phyloP scores from a whole-genome alignment of 2,329 filamentous ascomycete species.

The Claviceps sp. region DNA sequence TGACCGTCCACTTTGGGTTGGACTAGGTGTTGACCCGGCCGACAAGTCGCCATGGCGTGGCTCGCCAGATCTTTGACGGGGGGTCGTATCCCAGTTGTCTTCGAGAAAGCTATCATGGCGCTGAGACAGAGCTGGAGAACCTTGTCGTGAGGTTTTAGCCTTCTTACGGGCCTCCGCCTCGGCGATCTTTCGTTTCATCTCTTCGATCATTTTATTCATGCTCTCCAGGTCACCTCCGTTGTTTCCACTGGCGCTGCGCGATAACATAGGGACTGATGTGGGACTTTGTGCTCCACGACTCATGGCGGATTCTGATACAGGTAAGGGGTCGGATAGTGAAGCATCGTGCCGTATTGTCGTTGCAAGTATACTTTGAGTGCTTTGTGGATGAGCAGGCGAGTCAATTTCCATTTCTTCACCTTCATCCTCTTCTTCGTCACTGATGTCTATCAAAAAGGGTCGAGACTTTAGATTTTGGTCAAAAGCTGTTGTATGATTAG shows the following conservation, averaged over 20 bases:
- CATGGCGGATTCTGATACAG: slow-evolving; percentile 26
- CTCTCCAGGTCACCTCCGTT: slow-evolving; percentile 29
- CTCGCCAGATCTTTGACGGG: background rate
- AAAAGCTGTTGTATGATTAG: slow-evolving; percentile 22
- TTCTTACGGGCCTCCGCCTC: slow-evolving; percentile 44
- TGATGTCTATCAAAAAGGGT: slow-evolving; percentile 70
- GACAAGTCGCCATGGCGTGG: background rate
- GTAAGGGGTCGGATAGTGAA: slow-evolving; percentile 31
- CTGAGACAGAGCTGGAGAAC: slow-evolving; percentile 17
- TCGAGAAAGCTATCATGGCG: slow-evolving; percentile 14
- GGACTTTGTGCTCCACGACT: slow-evolving; percentile 28
- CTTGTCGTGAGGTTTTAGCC: slow-evolving; percentile 21
- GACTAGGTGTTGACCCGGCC: background rate
- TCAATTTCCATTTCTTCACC: slow-evolving; percentile 51
- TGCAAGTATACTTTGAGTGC: slow-evolving; percentile 18
- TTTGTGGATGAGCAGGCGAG: slow-evolving; percentile 32
- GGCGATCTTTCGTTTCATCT: slow-evolving; percentile 45
- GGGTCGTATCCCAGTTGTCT: slow-evolving; percentile 11
- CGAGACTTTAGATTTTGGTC: slow-evolving; percentile 44
- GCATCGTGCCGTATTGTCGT: slow-evolving; percentile 21
- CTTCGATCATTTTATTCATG: slow-evolving; percentile 46
- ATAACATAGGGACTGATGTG: slow-evolving; percentile 24
- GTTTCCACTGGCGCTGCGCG: slow-evolving; percentile 19
- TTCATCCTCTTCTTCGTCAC: slow-evolving; percentile 54
- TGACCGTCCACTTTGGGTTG: slow-evolving; percentile 10